Evolutionary conservation across 148 eudicot species (phyloP).

Genomic region (Heliosperma pusillum): DNA sequence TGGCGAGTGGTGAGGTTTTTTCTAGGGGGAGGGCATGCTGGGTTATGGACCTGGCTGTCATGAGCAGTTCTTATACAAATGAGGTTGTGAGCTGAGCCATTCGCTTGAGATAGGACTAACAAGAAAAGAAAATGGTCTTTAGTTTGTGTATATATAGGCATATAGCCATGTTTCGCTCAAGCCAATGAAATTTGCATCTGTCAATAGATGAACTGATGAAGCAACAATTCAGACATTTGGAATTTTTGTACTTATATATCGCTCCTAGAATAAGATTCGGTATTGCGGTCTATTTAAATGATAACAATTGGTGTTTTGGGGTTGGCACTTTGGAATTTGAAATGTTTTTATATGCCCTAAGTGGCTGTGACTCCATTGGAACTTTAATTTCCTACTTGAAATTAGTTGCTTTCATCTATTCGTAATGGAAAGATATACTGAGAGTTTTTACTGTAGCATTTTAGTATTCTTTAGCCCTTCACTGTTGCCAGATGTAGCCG

Average conservation of each 20-base stretch:
- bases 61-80: too few species aligned
- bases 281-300: neutral
- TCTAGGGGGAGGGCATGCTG: neutral
- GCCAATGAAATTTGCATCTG: too few species aligned
- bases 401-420: neutral
- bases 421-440: neutral
- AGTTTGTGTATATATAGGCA: too few species aligned
- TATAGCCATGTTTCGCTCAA: too few species aligned
- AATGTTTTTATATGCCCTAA: neutral
- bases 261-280: neutral
- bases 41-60: neutral
- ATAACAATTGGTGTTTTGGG: neutral
- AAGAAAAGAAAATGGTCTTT: too few species aligned
- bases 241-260: neutral
- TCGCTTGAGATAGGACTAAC: neutral
- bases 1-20: neutral
- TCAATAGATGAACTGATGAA: neutral
- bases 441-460: neutral
- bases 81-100: neutral
- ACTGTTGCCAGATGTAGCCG: neutral
- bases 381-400: neutral
- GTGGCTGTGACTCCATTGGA: neutral
- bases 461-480: neutral
- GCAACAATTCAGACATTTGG: neutral
- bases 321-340: neutral